Conservation (phyloP, 73 alveolate species). For the Tetrahymena malaccensis region DNA sequence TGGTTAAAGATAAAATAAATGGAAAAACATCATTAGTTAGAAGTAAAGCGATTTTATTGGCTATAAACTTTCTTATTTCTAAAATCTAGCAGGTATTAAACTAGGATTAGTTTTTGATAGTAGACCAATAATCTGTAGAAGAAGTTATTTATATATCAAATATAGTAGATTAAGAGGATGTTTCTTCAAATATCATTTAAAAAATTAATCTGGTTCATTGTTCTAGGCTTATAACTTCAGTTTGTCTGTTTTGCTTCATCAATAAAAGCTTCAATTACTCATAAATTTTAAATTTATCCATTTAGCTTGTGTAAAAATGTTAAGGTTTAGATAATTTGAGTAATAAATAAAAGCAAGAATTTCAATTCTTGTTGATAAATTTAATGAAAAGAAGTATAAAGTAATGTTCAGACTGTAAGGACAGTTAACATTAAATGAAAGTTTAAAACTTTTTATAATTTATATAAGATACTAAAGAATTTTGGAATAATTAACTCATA, state of each 20-base stretch:
- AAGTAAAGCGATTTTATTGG: background rate
- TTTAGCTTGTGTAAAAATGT: background rate
- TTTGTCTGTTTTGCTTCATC: background rate
- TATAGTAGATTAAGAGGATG: background rate
- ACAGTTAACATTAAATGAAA: background rate
- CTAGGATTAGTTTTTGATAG: background rate
- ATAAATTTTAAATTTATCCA: background rate
- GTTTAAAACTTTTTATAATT: background rate
- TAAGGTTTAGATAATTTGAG: background rate
- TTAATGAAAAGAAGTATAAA: background rate
- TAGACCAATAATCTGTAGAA: background rate
- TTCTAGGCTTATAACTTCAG: background rate
- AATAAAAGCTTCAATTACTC: background rate
- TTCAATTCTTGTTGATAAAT: background rate
- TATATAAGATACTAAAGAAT: background rate
- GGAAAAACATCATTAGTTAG: background rate
- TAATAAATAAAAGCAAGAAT: background rate
- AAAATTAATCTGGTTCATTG: background rate
- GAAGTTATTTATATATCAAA: background rate
- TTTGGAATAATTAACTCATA: background rate
- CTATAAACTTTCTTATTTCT: background rate
- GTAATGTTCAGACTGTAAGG: background rate
- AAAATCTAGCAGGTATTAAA: background rate
- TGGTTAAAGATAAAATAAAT: background rate
- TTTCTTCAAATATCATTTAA: background rate